Conservation (phyloP, 208 protist genomes). For the Trypanosoma lewisi region DNA sequence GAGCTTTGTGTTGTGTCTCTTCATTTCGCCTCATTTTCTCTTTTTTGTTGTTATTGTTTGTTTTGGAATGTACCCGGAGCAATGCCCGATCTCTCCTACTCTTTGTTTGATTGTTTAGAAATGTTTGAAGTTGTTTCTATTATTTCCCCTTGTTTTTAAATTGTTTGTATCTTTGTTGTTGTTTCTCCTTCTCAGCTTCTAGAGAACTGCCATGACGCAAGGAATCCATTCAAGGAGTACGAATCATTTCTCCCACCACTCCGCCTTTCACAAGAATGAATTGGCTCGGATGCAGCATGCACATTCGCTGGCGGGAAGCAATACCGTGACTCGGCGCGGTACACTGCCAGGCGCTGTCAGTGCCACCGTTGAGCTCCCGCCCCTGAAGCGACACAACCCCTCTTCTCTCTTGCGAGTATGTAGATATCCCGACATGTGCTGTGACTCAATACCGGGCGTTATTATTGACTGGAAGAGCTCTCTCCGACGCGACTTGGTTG, state of each 20-base stretch:
- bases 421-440: background rate
- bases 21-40: background rate
- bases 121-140: background rate
- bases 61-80: background rate
- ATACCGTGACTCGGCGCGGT: background rate
- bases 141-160: background rate
- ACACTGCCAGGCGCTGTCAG: background rate
- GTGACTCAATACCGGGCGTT: background rate
- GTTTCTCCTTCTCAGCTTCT: background rate
- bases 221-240: background rate
- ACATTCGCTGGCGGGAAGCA: conserved; percentile 1
- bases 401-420: background rate
- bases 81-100: no score
- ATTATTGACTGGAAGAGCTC: background rate
- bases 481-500: background rate
- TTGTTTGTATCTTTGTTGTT: background rate
- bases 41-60: background rate
- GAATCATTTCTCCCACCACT: no score
- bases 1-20: background rate
- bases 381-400: background rate
- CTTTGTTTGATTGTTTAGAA: no score
- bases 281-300: conserved; percentile 17
- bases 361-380: background rate
- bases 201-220: background rate
- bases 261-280: conserved; percentile 9